phyloP scores from a whole-genome alignment of 352 stramenopile species.

The Nothophytophthora sp. region DNA sequence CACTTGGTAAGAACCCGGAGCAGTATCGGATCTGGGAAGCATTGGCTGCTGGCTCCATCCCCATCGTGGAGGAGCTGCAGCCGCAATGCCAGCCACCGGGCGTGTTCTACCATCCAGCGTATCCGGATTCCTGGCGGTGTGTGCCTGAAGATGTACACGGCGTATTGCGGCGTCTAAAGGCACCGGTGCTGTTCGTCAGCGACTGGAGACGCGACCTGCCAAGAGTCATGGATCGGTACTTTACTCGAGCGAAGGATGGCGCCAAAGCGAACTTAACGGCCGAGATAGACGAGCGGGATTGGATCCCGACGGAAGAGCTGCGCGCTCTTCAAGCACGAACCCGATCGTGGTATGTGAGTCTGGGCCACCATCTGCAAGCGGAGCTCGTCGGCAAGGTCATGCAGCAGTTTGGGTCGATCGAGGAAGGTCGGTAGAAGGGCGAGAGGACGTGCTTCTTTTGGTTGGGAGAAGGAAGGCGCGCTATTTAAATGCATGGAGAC shows the following conservation, averaged over 20 bases:
- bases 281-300: conserved; percentile 14
- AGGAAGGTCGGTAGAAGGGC: conserved; percentile 1
- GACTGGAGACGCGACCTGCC: conserved; percentile 62
- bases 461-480: too few species aligned
- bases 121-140: conserved; percentile 59
- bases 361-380: conserved; percentile 50
- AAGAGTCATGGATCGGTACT: conserved; percentile 38
- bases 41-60: conserved; percentile 61
- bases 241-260: conserved; percentile 7
- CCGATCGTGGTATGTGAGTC: conserved; percentile 37
- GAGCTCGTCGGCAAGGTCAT: conserved; percentile 39
- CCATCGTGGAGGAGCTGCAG: conserved; percentile 60
- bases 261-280: not conserved
- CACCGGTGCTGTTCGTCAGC: conserved; percentile 55
- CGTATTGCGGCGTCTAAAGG: conserved; percentile 47
- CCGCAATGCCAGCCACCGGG: conserved; percentile 33
- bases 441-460: too few species aligned
- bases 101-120: conserved; percentile 60
- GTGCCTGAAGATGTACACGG: conserved; percentile 54
- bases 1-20: conserved; percentile 65
- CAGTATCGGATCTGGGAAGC: conserved; percentile 74
- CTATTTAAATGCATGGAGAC: too few species aligned
- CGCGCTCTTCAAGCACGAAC: conserved; percentile 30
- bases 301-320: conserved; percentile 34
- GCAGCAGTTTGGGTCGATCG: conserved; percentile 24